Evolutionary conservation across 2,329 filamentous ascomycete species (phyloP).

Genomic region (Achaetomium macrosporum): DNA sequence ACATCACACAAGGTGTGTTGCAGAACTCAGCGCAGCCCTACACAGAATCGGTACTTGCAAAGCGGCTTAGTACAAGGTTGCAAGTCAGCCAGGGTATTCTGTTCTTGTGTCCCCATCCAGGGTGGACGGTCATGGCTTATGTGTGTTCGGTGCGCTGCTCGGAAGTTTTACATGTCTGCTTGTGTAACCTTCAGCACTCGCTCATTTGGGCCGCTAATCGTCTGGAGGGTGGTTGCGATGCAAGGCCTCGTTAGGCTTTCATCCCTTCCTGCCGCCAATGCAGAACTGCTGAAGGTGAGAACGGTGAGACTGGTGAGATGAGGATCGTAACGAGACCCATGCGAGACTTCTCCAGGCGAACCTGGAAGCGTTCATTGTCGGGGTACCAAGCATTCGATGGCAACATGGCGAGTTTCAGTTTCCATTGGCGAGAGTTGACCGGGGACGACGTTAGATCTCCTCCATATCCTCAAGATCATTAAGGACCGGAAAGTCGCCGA

Average conservation of each 20-base stretch:
- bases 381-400: too few species aligned
- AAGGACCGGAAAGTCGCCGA: slow-evolving; percentile 64
- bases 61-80: slow-evolving; percentile 23
- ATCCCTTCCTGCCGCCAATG: too few species aligned
- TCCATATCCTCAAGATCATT: slow-evolving; percentile 74
- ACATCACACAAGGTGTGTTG: slow-evolving; percentile 18
- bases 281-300: too few species aligned
- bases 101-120: neutral
- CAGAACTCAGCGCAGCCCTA: slow-evolving; percentile 10
- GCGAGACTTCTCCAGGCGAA: too few species aligned
- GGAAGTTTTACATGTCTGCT: neutral
- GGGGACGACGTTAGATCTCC: slow-evolving; percentile 52
- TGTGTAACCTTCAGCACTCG: neutral
- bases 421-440: neutral
- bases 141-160: neutral
- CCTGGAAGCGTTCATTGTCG: too few species aligned
- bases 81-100: too few species aligned
- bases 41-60: neutral
- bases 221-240: too few species aligned
- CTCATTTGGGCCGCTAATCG: too few species aligned
- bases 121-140: neutral
- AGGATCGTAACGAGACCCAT: too few species aligned
- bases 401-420: neutral
- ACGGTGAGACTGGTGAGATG: too few species aligned
- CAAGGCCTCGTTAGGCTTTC: too few species aligned